Percentiles rank a stretch among this genome's conserved stretches.
These are phyloP conservation scores for Calcarisporium arbuscula DNA, from an alignment of 2,329 filamentous ascomycete genomes.

Conservation along the genomic window DNA sequence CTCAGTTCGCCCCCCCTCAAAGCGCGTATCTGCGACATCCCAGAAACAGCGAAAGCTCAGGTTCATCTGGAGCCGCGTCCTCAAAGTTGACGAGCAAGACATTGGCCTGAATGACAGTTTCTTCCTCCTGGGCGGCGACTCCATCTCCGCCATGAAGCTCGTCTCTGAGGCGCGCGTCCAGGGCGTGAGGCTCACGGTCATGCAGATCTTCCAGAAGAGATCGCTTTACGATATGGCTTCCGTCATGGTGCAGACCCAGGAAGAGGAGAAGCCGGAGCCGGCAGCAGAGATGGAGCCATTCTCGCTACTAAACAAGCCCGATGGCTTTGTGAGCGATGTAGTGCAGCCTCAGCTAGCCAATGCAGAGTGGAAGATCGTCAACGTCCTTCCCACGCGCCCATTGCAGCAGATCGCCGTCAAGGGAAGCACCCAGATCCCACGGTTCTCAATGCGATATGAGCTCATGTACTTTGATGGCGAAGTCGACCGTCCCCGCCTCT, in stretches of 20 bases:
- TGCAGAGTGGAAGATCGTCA: constrained; percentile 42
- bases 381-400: constrained; percentile 53
- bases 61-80: constrained; percentile 41
- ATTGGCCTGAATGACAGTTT: constrained; percentile 52
- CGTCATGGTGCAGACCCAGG: constrained; percentile 26
- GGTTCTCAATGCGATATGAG: constrained; percentile 59
- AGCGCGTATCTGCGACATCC: constrained; percentile 32
- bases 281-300: constrained; percentile 35
- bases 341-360: constrained; percentile 47
- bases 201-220: constrained; percentile 46
- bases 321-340: constrained; percentile 39
- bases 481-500: constrained; percentile 42
- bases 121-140: constrained; percentile 55
- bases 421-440: constrained; percentile 49
- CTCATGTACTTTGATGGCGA: constrained; percentile 53
- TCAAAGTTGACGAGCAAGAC: constrained; percentile 35
- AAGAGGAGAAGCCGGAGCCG: neutral
- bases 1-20: constrained; percentile 11
- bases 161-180: constrained; percentile 47
- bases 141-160: constrained; percentile 54
- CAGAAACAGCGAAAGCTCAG: constrained; percentile 37
- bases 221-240: constrained; percentile 47
- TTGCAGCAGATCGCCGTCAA: constrained; percentile 54
- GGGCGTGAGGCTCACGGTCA: constrained; percentile 44
- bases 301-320: constrained; percentile 36